Base-by-base conservation (phyloP, 1,139 yeast species). In the Yamadazyma dendronema region DNA sequence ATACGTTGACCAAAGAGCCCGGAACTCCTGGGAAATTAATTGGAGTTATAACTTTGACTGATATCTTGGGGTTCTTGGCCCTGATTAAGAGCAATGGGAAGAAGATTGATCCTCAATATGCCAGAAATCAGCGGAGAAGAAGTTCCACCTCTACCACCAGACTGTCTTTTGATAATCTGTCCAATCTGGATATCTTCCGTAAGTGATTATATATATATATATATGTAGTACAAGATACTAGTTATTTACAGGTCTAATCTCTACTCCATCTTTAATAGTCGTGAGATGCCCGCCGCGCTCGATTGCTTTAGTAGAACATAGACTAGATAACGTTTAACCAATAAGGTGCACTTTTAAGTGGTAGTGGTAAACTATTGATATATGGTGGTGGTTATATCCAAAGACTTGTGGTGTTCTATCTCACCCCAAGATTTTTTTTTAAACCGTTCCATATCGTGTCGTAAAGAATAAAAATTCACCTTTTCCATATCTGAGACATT, bases 41-140 rank as follows among this genome's bases (percentile, higher is more conserved):
- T 40, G 97, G 97, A 30, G 97, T 92, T 16, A 81, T 92, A 4
- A 86, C 96, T 2, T 67, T 92, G 46, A 89, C 97, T 1, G 98
- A 90, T 59, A 84, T 90, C 31, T 65, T 92, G 38, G 86, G 90
- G 17, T 63, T 87, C 33, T 74, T 90, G 48, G 96, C 96, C 3
- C 76, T 81, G 46, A 77, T 79, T 27, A 77, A 82, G 42, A 37
- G 44, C 2, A 72, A 72, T 40, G 86, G 84, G 5, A 72, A 73
- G 51, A 73, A 71, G 42, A 79, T 87, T 17, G 96, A 89, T 54
- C 96, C 97, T 4, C 78, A 71, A 31, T 74, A 74, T 39, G 97
- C 97, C 3, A 78, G 97, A 57, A 83, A 88, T 52, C 94, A 87
- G 60, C 79, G 97, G 59, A 77, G 97, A 54, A 73, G 87, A 56